Evolutionary conservation across 2,329 filamentous ascomycete species (phyloP).

Genomic region (Scytalidium lignicola): DNA sequence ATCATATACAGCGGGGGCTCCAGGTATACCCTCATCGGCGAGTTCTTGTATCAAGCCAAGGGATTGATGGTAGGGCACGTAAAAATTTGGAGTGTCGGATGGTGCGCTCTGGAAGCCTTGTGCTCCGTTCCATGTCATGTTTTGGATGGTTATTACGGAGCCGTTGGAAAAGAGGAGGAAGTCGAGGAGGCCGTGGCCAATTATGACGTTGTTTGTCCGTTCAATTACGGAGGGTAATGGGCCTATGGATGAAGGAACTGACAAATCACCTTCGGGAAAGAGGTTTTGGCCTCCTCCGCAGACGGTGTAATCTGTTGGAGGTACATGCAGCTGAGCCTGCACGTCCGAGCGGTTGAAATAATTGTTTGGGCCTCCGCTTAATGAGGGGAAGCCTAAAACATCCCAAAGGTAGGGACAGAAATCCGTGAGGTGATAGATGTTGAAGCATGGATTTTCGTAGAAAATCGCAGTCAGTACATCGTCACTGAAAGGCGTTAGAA

Average conservation of each 20-base stretch:
- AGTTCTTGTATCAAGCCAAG: constrained; percentile 42
- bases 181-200: constrained; percentile 58
- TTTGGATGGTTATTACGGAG: constrained; percentile 59
- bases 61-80: constrained; percentile 36
- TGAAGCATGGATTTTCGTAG: constrained; percentile 58
- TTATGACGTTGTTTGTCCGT: constrained; percentile 52
- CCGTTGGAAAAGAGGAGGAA: constrained; percentile 59
- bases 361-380: constrained; percentile 46
- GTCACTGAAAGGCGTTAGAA: constrained; percentile 9
- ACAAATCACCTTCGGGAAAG: constrained; percentile 40
- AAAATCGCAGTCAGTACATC: constrained; percentile 43
- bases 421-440: constrained; percentile 56
- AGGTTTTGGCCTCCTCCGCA: constrained; percentile 44
- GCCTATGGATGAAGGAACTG: constrained; percentile 41
- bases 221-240: constrained; percentile 57
- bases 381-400: constrained; percentile 35
- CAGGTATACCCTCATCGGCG: constrained; percentile 11
- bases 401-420: constrained; percentile 30
- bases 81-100: constrained; percentile 16
- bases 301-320: constrained; percentile 43
- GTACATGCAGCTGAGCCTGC: constrained; percentile 54
- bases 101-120: constrained; percentile 53
- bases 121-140: constrained; percentile 64
- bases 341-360: constrained; percentile 61
- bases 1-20: constrained; percentile 13